Percentiles rank a stretch among this genome's conserved stretches.
Conservation (phyloP, 306 rosid species). For the Urtica urens region DNA sequence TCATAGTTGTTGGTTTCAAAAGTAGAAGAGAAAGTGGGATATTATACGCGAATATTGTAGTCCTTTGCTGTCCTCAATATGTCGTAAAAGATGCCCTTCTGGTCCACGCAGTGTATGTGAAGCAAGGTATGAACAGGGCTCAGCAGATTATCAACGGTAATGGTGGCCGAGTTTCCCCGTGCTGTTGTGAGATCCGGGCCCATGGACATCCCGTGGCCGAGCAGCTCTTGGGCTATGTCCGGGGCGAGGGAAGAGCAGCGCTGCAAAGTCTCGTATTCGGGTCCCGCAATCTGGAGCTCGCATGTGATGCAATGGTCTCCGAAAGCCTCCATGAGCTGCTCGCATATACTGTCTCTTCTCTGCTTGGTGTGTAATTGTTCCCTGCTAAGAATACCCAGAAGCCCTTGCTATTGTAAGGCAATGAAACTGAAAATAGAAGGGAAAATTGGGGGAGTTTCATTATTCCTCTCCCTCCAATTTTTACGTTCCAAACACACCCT, state of each 20-base stretch:
- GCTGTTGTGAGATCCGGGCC: slow-evolving; percentile 27
- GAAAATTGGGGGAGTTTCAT: too few species aligned
- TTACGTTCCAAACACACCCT: too few species aligned
- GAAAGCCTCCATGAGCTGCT: slow-evolving; percentile 47
- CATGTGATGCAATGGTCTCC: slow-evolving; percentile 58
- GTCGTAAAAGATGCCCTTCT: slow-evolving; percentile 70
- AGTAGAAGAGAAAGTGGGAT: slow-evolving; percentile 5
- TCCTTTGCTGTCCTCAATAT: slow-evolving; percentile 79
- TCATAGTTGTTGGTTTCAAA: too few species aligned
- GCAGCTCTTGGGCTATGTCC: slow-evolving; percentile 53
- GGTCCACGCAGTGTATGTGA: slow-evolving; percentile 68
- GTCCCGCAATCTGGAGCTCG: slow-evolving; percentile 85
- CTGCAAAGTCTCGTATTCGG: slow-evolving; percentile 60
- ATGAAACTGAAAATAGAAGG: too few species aligned
- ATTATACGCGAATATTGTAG: slow-evolving; percentile 71
- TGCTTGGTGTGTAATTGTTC: slow-evolving; percentile 50
- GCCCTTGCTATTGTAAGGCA: too few species aligned
- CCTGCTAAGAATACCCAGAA: too few species aligned
- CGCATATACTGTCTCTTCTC: slow-evolving; percentile 51
- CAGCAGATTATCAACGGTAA: slow-evolving; percentile 53
- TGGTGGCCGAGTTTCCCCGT: slow-evolving; percentile 36
- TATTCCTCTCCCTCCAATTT: too few species aligned
- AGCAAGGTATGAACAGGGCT: slow-evolving; percentile 72
- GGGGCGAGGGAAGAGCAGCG: slow-evolving; percentile 66
- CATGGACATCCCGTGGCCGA: slow-evolving; percentile 40